A percentile compares a stretch with the other conserved stretches of the same genome.
phyloP scores from a whole-genome alignment of 441 rosid genomes.

The Syzygium syzygioides region DNA sequence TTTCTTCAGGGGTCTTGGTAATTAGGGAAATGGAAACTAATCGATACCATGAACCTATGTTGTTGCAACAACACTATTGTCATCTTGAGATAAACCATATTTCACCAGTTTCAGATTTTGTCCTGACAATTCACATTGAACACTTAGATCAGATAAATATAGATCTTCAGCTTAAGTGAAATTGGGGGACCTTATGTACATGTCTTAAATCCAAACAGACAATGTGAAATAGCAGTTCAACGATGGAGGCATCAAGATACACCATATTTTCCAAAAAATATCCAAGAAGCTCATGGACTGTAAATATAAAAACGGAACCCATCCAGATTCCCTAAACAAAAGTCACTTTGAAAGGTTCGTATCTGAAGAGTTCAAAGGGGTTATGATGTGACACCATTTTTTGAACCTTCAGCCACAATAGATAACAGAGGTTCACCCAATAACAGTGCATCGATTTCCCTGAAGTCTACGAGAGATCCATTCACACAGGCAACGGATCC shows the following conservation, averaged over 20 bases:
- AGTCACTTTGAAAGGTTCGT: not conserved
- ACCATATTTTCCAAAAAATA: not conserved
- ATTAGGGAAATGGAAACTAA: not conserved
- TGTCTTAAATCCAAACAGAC: not conserved
- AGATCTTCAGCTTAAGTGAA: not conserved
- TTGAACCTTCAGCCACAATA: conserved; percentile 14
- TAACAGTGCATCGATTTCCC: conserved; percentile 42
- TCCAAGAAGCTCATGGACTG: not conserved
- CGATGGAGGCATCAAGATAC: not conserved
- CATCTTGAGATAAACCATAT: not conserved
- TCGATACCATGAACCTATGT: not conserved
- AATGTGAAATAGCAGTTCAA: not conserved
- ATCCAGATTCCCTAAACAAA: not conserved
- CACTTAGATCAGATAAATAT: not conserved
- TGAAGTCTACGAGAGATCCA: conserved; percentile 35
- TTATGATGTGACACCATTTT: conserved; percentile 10
- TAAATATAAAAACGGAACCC: not conserved
- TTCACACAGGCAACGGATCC: conserved; percentile 35
- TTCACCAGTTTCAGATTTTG: not conserved
- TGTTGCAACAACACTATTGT: not conserved
- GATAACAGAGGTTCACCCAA: conserved; percentile 60
- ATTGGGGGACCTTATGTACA: not conserved
- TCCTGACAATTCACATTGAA: not conserved
- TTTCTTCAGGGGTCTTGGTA: conserved; percentile 2
- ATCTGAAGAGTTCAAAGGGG: not conserved